Conservation (phyloP, 495 filamentous ascomycete species). For the Tuber brumale region DNA sequence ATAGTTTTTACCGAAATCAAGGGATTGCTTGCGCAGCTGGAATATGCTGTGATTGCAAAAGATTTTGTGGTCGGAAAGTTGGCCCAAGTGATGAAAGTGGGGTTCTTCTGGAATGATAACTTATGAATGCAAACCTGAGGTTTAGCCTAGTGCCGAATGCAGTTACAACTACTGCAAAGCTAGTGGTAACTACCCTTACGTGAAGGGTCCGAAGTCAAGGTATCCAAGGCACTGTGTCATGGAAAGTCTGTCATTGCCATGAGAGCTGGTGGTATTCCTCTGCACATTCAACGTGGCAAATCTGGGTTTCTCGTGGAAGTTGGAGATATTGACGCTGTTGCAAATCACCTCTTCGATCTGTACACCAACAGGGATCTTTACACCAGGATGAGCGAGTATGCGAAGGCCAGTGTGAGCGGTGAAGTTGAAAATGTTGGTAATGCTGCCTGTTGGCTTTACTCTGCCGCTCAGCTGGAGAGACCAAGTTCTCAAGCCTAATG, state of each 20-base stretch:
- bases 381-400: constrained; percentile 61
- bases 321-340: constrained; percentile 65
- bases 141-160: constrained; percentile 57
- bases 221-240: constrained; percentile 82
- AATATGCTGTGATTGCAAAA: constrained; percentile 49
- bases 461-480: constrained; percentile 58
- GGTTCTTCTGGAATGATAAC: not conserved
- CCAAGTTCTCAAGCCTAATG: constrained; percentile 48
- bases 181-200: constrained; percentile 70
- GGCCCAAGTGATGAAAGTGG: constrained; percentile 63
- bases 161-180: constrained; percentile 62
- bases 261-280: constrained; percentile 69
- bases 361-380: constrained; percentile 62
- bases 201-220: constrained; percentile 87
- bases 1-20: constrained; percentile 67
- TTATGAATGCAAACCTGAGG: not conserved
- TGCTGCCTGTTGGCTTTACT: constrained; percentile 68
- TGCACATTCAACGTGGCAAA: constrained; percentile 66
- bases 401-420: constrained; percentile 61
- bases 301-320: too few relatives aligned
- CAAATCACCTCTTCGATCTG: constrained; percentile 60
- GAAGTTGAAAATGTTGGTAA: constrained; percentile 81
- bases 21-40: constrained; percentile 52
- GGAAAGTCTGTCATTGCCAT: constrained; percentile 77
- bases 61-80: constrained; percentile 67